Evolutionary conservation across 257 asterid genomes (phyloP).

Genomic region (Solanum lycopersicoides): DNA sequence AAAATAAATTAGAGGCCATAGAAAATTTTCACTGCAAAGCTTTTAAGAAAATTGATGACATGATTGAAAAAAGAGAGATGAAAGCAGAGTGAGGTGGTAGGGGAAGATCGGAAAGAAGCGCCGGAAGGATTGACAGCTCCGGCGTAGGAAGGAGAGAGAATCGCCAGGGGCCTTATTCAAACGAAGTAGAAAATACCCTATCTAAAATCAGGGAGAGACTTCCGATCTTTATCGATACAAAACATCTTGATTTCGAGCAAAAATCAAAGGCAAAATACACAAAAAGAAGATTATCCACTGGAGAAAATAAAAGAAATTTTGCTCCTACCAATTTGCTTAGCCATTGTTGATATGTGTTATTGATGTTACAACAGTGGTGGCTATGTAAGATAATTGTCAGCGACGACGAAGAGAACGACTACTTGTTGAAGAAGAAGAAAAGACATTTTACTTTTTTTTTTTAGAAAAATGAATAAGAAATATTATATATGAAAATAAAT

Average conservation of each 20-base stretch:
- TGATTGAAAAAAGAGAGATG: neutral
- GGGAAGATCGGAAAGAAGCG: neutral
- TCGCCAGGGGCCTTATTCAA: neutral
- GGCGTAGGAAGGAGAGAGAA: neutral
- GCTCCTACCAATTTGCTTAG: neutral
- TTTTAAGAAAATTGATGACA: no score
- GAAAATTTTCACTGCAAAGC: neutral
- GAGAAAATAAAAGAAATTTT: neutral
- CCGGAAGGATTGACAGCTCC: neutral
- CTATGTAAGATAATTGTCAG: neutral
- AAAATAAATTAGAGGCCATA: neutral
- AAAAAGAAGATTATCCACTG: neutral
- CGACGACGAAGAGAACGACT: fast-evolving
- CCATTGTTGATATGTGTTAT: neutral
- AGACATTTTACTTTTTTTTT: neutral
- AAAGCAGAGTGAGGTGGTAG: neutral
- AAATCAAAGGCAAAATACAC: neutral
- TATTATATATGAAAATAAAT: neutral
- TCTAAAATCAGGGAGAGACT: neutral
- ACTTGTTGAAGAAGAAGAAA: neutral
- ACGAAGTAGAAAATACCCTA: neutral
- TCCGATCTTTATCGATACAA: no score
- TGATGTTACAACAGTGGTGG: neutral
- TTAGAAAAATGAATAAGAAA: neutral
- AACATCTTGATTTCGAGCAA: neutral